Percentiles rank a stretch among this genome's conserved stretches.
These are phyloP conservation scores for Arthrobotrys iridis DNA, from an alignment of 2,329 filamentous ascomycete species.

Conservation along the genomic window DNA sequence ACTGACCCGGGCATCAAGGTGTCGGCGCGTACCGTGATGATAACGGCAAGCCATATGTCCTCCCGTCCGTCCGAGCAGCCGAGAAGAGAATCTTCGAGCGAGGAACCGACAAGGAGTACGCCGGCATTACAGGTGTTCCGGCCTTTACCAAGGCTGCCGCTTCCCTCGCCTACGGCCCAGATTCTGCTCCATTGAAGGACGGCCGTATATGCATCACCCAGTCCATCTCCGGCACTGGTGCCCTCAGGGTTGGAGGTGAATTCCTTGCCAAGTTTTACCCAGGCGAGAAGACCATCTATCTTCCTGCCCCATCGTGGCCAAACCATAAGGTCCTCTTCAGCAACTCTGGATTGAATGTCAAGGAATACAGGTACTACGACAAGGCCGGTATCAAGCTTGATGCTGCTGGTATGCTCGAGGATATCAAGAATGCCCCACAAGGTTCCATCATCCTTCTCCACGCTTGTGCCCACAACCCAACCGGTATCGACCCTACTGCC, in stretches of 20 bases:
- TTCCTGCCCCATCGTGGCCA: constrained; percentile 95
- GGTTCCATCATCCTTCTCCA: constrained; percentile 90
- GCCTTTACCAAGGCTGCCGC: constrained; percentile 89
- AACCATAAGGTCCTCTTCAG: constrained; percentile 99
- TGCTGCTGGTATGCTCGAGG: constrained; percentile 83
- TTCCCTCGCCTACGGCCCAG: constrained; percentile 80
- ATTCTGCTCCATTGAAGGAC: constrained; percentile 84
- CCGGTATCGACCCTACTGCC: constrained; percentile 90
- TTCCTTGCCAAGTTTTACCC: constrained; percentile 94
- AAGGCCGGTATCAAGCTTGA: constrained; percentile 89
- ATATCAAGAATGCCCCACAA: constrained; percentile 76
- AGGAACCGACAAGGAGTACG: constrained; percentile 95
- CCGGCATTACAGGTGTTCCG: constrained; percentile 88
- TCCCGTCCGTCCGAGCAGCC: constrained; percentile 82
- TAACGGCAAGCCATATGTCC: constrained; percentile 94
- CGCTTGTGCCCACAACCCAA: constrained; percentile 97
- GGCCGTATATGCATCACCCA: constrained; percentile 62
- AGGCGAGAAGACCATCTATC: constrained; percentile 79
- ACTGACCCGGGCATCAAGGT: constrained; percentile 62
- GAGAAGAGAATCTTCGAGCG: constrained; percentile 88
- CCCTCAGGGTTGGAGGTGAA: constrained; percentile 88
- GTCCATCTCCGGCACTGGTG: constrained; percentile 93
- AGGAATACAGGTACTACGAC: constrained; percentile 93
- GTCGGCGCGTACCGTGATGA: constrained; percentile 95
- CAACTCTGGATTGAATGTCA: constrained; percentile 82